These are phyloP conservation scores for Sporothrix curviconia DNA, from an alignment of 2,329 filamentous ascomycete genomes.

Conservation along the genomic window DNA sequence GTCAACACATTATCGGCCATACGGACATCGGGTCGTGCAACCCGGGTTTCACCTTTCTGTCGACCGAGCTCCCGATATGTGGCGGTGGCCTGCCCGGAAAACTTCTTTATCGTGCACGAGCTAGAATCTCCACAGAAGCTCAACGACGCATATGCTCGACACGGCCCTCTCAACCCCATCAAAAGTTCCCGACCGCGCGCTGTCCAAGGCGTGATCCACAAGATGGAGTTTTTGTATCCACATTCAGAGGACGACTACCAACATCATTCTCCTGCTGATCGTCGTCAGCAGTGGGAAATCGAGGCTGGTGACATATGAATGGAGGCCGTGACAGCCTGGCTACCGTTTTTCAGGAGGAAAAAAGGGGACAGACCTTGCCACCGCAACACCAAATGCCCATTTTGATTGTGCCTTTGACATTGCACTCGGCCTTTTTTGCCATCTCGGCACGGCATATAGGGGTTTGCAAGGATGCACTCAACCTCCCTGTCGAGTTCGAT, in stretches of 20 bases:
- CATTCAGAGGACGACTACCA: slow-evolving; percentile 57
- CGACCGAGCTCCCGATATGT: slow-evolving; percentile 64
- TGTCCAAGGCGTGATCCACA: slow-evolving; percentile 69
- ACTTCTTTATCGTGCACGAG: slow-evolving; percentile 65
- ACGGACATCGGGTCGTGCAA: slow-evolving; percentile 50
- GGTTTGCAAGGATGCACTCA: slow-evolving; percentile 48
- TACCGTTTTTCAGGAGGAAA: slow-evolving; percentile 39
- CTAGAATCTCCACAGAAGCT: slow-evolving; percentile 52
- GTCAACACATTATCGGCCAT: slow-evolving; percentile 51
- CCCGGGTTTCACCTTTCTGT: slow-evolving; percentile 64
- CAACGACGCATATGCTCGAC: slow-evolving; percentile 40
- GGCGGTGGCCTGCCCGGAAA: slow-evolving; percentile 64
- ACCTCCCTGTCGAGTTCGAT: slow-evolving; percentile 44
- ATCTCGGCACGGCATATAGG: slow-evolving; percentile 56
- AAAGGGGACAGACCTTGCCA: slow-evolving; percentile 44
- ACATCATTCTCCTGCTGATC: slow-evolving; percentile 70
- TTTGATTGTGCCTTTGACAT: slow-evolving; percentile 64
- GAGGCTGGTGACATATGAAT: slow-evolving; percentile 53
- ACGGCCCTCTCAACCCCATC: slow-evolving; percentile 52
- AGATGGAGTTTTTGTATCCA: slow-evolving; percentile 80
- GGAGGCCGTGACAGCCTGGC: slow-evolving; percentile 47
- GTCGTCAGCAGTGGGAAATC: slow-evolving; percentile 43
- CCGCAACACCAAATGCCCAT: slow-evolving; percentile 54
- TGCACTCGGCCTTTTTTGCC: slow-evolving; percentile 63
- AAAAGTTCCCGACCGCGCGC: slow-evolving; percentile 36